These are phyloP conservation scores for Trypanosoma lewisi DNA, from an alignment of 208 protist genomes.

Conservation along the genomic window DNA sequence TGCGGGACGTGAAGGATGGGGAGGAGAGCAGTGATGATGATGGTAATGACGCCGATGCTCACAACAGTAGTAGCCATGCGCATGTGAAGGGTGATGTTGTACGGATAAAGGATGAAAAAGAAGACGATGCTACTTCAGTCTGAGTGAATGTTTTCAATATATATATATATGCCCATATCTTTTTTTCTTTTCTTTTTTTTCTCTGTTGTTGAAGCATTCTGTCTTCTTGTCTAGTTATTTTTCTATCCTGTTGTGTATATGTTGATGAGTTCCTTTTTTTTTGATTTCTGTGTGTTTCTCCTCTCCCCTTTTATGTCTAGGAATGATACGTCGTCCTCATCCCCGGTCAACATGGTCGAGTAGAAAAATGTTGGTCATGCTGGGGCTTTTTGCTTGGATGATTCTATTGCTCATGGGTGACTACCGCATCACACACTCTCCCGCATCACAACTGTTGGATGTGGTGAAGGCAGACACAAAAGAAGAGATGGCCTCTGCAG, in stretches of 20 bases:
- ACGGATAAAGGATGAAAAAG: conserved; percentile 2
- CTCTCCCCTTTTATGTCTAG: neutral
- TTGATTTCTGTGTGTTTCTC: neutral
- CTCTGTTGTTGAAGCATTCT: neutral
- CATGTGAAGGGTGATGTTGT: neutral
- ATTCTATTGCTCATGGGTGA: conserved; percentile 6
- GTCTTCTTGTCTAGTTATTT: neutral
- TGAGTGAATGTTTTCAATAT: no score
- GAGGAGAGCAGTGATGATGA: neutral
- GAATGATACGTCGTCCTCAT: conserved; percentile 14
- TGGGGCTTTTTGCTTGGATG: conserved; percentile 7
- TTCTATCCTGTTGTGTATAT: neutral
- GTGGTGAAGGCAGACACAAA: conserved; percentile 1
- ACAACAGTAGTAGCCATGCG: neutral
- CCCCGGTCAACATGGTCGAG: conserved; percentile 1
- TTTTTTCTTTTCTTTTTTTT: neutral
- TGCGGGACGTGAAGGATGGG: neutral
- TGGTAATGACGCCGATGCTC: neutral
- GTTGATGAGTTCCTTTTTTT: neutral
- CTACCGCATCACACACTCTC: neutral
- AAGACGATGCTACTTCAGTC: no score
- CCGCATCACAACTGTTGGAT: neutral
- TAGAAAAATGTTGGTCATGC: neutral
- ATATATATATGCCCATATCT: conserved; percentile 4
- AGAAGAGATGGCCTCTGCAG: no score